Evolutionary conservation across 257 asterid genomes (phyloP).

Genomic region (Plectranthus barbatus): DNA sequence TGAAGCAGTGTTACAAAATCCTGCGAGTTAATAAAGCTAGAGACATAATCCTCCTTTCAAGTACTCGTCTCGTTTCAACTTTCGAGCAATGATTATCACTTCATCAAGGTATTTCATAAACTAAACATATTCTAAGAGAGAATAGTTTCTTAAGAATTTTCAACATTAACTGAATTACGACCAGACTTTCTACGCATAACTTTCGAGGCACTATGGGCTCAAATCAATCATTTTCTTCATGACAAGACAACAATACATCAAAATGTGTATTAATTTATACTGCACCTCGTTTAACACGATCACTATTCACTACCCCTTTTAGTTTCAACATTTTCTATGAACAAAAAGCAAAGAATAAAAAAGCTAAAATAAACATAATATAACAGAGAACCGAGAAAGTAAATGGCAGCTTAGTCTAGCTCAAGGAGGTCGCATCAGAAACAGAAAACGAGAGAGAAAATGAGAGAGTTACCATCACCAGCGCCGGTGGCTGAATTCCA

Average conservation of each 20-base stretch:
- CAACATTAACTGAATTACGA: neutral
- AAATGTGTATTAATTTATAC: neutral
- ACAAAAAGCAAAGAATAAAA: neutral
- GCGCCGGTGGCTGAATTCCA: conserved; percentile 14
- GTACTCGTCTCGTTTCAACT: neutral
- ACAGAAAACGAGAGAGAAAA: neutral
- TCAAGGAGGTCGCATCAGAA: neutral
- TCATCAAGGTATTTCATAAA: neutral
- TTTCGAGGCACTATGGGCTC: neutral
- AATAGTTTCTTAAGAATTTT: neutral
- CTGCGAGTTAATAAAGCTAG: neutral
- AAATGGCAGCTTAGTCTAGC: neutral
- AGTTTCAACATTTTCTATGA: neutral
- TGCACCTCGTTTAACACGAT: neutral
- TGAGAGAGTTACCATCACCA: conserved; percentile 22
- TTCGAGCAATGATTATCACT: conserved; percentile 1
- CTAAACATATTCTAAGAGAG: neutral
- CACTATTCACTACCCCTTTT: neutral
- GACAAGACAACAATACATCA: neutral
- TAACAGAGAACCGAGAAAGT: neutral
- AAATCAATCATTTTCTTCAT: neutral
- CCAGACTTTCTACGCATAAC: neutral
- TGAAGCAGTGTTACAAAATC: neutral
- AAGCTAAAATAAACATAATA: neutral
- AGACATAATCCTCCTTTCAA: neutral